phyloP scores from a whole-genome alignment of 2,329 filamentous ascomycete genomes.

The Neonectria hederae region DNA sequence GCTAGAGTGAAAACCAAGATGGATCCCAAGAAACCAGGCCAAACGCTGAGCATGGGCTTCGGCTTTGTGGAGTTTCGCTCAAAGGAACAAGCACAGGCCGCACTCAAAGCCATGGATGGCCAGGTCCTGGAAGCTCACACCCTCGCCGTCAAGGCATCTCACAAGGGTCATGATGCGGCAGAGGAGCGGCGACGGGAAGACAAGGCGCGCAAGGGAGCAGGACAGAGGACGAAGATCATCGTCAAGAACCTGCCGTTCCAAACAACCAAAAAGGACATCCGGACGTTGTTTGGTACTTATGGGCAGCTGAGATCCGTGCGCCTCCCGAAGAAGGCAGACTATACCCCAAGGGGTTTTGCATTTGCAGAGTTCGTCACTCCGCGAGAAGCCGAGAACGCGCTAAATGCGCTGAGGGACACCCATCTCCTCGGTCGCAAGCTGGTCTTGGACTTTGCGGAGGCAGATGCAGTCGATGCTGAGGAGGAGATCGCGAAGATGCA shows the following conservation, averaged over 20 bases:
- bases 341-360: slow-evolving; percentile 88
- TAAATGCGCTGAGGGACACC: slow-evolving; percentile 90
- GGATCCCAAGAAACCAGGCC: slow-evolving; percentile 88
- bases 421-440: slow-evolving; percentile 91
- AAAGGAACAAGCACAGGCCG: slow-evolving; percentile 80
- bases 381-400: slow-evolving; percentile 88
- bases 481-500: slow-evolving; percentile 97
- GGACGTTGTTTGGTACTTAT: slow-evolving; percentile 85
- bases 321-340: slow-evolving; percentile 94
- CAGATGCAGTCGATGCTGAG: slow-evolving; percentile 89
- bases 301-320: slow-evolving; percentile 92
- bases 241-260: slow-evolving; percentile 99
- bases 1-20: slow-evolving; percentile 92
- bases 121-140: slow-evolving; percentile 87
- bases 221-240: slow-evolving; percentile 88
- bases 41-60: slow-evolving; percentile 95
- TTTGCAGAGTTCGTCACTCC: slow-evolving; percentile 96
- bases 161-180: slow-evolving; percentile 86
- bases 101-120: slow-evolving; percentile 86
- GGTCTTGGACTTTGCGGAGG: slow-evolving; percentile 90
- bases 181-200: slow-evolving; percentile 88
- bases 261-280: slow-evolving; percentile 90
- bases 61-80: slow-evolving; percentile 91
- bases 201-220: slow-evolving; percentile 79
- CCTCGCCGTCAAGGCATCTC: slow-evolving; percentile 84